These are phyloP conservation scores for Fusarium fujikuroi DNA, from an alignment of 2,329 filamentous ascomycete species.

Conservation along the genomic window DNA sequence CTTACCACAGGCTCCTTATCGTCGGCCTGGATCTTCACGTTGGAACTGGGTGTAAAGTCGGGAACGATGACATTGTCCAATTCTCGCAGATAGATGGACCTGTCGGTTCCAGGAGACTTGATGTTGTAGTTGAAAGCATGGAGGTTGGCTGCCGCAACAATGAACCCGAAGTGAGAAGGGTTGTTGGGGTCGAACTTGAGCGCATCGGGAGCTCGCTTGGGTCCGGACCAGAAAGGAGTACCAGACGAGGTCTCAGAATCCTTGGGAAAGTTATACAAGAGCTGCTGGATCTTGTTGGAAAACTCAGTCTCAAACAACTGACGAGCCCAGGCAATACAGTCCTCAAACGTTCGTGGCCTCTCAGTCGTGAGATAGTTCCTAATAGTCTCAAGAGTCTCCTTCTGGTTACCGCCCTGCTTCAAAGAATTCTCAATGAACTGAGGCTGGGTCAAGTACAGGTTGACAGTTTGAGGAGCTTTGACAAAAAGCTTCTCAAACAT, in stretches of 20 bases:
- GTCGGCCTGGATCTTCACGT: constrained; percentile 95
- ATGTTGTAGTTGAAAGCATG: constrained; percentile 99
- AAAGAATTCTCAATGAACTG: constrained; percentile 88
- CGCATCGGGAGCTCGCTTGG: constrained; percentile 93
- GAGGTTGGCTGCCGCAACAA: constrained; percentile 88
- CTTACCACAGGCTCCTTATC: constrained; percentile 86
- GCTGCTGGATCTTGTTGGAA: constrained; percentile 94
- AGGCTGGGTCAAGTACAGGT: constrained; percentile 90
- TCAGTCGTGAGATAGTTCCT: constrained; percentile 91
- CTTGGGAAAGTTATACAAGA: constrained; percentile 97
- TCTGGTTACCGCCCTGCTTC: constrained; percentile 95
- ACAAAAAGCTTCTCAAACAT: constrained; percentile 95
- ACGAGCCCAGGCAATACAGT: constrained; percentile 96
- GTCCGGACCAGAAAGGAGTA: constrained; percentile 96
- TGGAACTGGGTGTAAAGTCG: constrained; percentile 89
- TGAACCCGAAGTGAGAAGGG: constrained; percentile 86
- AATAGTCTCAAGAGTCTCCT: constrained; percentile 89
- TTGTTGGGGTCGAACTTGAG: constrained; percentile 89
- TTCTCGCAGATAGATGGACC: constrained; percentile 79
- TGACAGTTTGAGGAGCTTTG: constrained; percentile 92
- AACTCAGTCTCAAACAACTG: constrained; percentile 96
- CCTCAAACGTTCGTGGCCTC: constrained; percentile 91
- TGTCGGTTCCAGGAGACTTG: constrained; percentile 77
- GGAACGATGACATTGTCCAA: constrained; percentile 94
- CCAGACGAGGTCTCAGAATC: constrained; percentile 89